Percentiles rank a stretch among this genome's conserved stretches.
Evolutionary conservation across 345 rosid species (phyloP).

Genomic region (Eucalyptus victrix): DNA sequence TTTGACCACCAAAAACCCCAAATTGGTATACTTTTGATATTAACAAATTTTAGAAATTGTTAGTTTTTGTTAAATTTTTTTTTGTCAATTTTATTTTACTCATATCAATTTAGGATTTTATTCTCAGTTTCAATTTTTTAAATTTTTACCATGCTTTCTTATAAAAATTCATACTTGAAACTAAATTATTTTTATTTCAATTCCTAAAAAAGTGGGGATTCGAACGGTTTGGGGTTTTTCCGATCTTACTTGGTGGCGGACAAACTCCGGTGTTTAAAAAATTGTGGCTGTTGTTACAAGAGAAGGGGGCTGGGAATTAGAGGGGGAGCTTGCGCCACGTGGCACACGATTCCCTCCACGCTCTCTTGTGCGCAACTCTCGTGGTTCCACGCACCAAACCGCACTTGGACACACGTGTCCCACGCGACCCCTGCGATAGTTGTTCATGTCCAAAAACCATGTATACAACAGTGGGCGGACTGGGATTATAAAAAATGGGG

Average conservation of each 20-base stretch:
- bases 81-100: fast-evolving
- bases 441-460: background rate
- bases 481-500: background rate
- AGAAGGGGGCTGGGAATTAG: background rate
- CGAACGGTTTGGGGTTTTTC: too few species aligned
- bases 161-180: too few species aligned
- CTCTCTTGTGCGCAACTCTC: constrained; percentile 2
- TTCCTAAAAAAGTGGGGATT: fast-evolving
- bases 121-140: too few species aligned
- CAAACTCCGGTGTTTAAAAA: too few species aligned
- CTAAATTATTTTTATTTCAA: fast-evolving
- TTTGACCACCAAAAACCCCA: too few species aligned
- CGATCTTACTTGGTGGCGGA: fast-evolving
- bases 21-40: too few species aligned
- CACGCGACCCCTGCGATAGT: background rate
- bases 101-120: too few species aligned
- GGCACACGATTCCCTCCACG: constrained; percentile 24
- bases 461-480: background rate
- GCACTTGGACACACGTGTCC: background rate
- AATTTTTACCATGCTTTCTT: too few species aligned
- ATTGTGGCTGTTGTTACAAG: background rate
- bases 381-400: constrained; percentile 25
- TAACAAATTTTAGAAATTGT: background rate
- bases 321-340: background rate
- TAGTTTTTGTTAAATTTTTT: too few species aligned